Base-by-base conservation (phyloP, 164 flowering plant genomes). In the Nymphaea colorata region DNA sequence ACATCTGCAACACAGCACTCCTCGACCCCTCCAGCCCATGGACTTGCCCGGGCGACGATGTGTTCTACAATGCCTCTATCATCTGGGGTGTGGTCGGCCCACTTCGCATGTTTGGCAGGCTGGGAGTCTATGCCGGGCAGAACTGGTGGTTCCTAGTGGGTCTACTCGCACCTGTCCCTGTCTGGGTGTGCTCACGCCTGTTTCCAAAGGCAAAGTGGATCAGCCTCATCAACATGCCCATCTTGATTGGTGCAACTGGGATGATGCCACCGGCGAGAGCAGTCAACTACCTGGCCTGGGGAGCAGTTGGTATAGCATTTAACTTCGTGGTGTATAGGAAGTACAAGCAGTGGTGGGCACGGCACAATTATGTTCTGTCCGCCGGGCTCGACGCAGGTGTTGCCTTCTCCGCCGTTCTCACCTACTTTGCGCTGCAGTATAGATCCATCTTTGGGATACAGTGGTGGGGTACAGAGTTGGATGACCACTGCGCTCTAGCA, bases 311-410 rank as follows among this genome's bases (percentile, higher is more conserved):
- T 2, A 17, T 84, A 2, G 75, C 76, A 75, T 90, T 87, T 79
- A 85, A 87, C 75, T 57, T 81, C 4, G 78, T 71, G 42, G 67
- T 92, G 3, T 87, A 73, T 64, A 78, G 73, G 47, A 82, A 60
- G 75, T 70, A 70, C 74, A 85, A 80, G 77, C 70, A 61, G 1
- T 92, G 98, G 98, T 90, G 98, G 98, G 89, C 87, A 0, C 77
- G 86, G 65, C 80, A 87, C 53, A 88, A 72, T 66, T 92, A 89
- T 41, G 71, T 89, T 7, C 59, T 92, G 16, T 78, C 93, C 0
- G 89, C 88, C 44, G 96, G 80, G 3, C 36, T 92, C n/a, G 89
- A 84, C 70, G 87, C 88, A n/a, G 98, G 98, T 1, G 68, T 81
- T 47, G 96, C 96, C 0, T 81, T 89, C 71, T 70, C 81, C 81